Evolutionary conservation across 495 filamentous ascomycete genomes (phyloP), one percentile per base, ranked within the genome.

Genomic region (Penicillium crystallinum): DNA sequence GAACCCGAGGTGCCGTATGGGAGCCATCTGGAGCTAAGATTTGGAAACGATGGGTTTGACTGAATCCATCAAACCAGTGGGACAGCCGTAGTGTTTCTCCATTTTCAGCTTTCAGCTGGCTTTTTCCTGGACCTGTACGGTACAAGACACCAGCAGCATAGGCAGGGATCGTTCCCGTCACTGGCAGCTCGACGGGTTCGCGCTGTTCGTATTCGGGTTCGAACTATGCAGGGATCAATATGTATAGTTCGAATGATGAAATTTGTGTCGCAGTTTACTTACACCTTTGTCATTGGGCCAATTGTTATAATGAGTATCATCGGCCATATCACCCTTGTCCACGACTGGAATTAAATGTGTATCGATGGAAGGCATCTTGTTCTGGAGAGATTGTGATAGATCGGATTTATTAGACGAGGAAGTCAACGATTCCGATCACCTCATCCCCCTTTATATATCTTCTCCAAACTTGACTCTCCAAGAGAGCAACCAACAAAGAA

Each of bases 31-130:
- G 46, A n/a, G 54, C 53, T 14, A 67, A 56, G 29, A 91, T 83
- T 50, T 87, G 75, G 68, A 93, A 91, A 12, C 81, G 79, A 57
- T 90, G 87, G 2, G 80, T 82, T 52, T 89, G 84, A n/a, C 76
- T 76, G 37, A 90, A 81, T n/a, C 86, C 83, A 64, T 91, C 85
- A 53, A 91, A 89, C 89, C 88, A 93, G 60, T 93, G 89, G 0
- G 67, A 77, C 7, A 80, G 67, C 23, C 70, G 65, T 55, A 81
- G 81, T 0, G 76, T 79, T 1, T 75, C 76, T 27, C 78, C 80
- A 0, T 78, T 67, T 14, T 81, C 76, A 14, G 75, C 75, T 37
- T 83, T 66, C 7, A 87, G 61, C 50, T 77, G 78, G 53, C 77
- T 77, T 15, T 75, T 70, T 0, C 86, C 85, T 0, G 86, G 86